Percentiles rank a stretch among this genome's conserved stretches.
Conservation (phyloP, 257 asterid species). For the Coffea eugenioides region DNA sequence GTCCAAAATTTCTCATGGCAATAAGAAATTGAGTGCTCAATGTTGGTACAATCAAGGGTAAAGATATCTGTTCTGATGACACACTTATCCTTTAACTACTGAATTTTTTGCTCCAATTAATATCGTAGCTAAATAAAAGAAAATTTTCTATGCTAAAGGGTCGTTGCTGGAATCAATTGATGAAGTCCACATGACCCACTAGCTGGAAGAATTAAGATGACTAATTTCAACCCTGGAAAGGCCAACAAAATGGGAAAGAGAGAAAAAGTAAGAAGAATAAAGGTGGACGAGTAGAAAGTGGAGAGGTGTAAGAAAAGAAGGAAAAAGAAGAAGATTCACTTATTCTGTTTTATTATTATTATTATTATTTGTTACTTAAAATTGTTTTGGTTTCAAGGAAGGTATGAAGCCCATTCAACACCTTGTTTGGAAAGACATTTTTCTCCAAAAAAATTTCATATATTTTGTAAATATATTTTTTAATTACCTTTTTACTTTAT, state of each 20-base stretch:
- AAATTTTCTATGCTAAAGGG: not conserved
- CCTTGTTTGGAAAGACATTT: too few species aligned
- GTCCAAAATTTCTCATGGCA: not conserved
- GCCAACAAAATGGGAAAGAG: not conserved
- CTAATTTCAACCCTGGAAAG: not conserved
- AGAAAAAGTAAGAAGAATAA: not conserved
- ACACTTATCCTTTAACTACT: too few species aligned
- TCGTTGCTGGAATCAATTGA: not conserved
- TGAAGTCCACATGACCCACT: not conserved
- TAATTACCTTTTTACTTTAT: too few species aligned
- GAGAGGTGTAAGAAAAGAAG: not conserved
- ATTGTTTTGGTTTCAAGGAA: too few species aligned
- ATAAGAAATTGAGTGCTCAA: not conserved
- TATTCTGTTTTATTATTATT: too few species aligned
- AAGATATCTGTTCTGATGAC: not conserved
- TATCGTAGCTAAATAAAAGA: not conserved
- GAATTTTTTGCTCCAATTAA: too few species aligned
- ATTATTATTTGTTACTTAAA: too few species aligned
- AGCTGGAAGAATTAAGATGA: not conserved
- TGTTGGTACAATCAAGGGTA: not conserved
- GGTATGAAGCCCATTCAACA: too few species aligned
- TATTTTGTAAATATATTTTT: too few species aligned
- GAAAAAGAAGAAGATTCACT: not conserved
- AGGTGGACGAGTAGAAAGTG: not conserved
- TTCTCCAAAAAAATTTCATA: too few species aligned